Evolutionary conservation across 176 grass and related monocot genomes (phyloP).

Genomic region (Zoysia japonica): DNA sequence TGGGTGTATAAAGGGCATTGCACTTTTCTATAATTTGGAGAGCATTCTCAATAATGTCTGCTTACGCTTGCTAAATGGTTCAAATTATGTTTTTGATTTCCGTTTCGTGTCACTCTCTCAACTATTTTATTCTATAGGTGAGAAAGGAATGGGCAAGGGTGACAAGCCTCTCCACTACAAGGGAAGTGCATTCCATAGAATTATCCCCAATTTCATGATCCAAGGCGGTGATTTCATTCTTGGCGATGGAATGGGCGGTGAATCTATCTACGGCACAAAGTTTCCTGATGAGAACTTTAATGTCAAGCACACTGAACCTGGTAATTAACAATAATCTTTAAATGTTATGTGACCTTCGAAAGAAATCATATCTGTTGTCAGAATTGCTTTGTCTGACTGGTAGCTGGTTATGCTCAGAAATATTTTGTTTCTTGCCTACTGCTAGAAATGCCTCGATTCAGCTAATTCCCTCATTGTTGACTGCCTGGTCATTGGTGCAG

Average conservation of each 20-base stretch:
- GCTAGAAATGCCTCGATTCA: too few relatives aligned
- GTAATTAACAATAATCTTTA: slow-evolving; percentile 14
- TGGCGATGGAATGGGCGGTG: slow-evolving; percentile 90
- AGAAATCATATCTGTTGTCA: neutral
- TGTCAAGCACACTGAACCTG: slow-evolving; percentile 96
- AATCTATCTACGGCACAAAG: slow-evolving; percentile 89
- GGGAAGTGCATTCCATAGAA: slow-evolving; percentile 88
- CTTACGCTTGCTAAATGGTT: neutral
- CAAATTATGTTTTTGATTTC: neutral
- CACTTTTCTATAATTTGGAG: neutral
- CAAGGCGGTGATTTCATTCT: slow-evolving; percentile 98
- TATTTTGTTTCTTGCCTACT: too few relatives aligned
- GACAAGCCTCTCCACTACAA: slow-evolving; percentile 95
- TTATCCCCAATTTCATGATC: slow-evolving; percentile 98
- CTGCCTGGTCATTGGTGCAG: slow-evolving; percentile 30
- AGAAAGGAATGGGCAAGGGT: slow-evolving; percentile 85
- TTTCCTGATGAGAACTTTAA: slow-evolving; percentile 97
- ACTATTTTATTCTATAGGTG: slow-evolving; percentile 55
- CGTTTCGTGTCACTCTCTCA: neutral
- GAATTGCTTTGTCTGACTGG: neutral
- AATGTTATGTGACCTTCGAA: neutral
- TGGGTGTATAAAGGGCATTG: neutral
- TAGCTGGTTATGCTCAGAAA: neutral
- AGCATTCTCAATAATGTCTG: neutral
- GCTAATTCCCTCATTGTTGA: neutral